These are phyloP conservation scores for Dichotomopilus funicola DNA, from an alignment of 2,329 filamentous ascomycete species.

Conservation along the genomic window DNA sequence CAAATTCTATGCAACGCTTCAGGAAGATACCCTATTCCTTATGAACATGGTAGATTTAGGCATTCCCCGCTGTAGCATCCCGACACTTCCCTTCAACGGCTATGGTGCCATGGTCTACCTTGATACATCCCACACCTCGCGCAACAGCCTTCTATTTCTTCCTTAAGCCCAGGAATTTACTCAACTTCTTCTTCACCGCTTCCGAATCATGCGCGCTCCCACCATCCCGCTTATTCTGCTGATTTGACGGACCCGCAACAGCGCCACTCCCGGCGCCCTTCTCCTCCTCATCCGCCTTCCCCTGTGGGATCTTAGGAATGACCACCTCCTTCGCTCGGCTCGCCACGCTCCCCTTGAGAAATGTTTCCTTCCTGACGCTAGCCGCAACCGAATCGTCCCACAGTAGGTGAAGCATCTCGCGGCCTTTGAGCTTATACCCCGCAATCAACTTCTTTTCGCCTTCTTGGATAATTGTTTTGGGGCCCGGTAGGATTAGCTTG, in stretches of 20 bases:
- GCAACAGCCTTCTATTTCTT: constrained; percentile 51
- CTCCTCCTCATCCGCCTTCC: constrained; percentile 35
- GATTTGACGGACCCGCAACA: constrained; percentile 18
- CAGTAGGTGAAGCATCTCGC: constrained; percentile 67
- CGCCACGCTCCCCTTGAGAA: constrained; percentile 53
- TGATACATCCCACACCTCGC: neutral
- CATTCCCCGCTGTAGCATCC: no score
- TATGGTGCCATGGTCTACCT: neutral
- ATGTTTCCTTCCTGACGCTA: constrained; percentile 47
- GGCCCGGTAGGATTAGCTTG: constrained; percentile 56
- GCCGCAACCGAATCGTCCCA: constrained; percentile 62
- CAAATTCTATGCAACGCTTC: no score
- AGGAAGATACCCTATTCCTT: no score
- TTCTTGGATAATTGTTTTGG: constrained; percentile 44
- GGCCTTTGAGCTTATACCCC: constrained; percentile 62
- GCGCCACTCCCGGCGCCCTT: constrained; percentile 12
- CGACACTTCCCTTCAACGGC: no score
- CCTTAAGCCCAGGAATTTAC: constrained; percentile 67
- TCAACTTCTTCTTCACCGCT: constrained; percentile 41
- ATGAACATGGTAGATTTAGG: no score
- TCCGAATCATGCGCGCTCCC: constrained; percentile 28
- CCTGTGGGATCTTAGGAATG: constrained; percentile 49
- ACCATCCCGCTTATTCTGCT: constrained; percentile 27
- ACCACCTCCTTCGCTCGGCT: constrained; percentile 60
- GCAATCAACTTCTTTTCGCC: constrained; percentile 55